Evolutionary conservation across 2,329 filamentous ascomycete species (phyloP).

Genomic region (Hypoxylon rubiginosum): DNA sequence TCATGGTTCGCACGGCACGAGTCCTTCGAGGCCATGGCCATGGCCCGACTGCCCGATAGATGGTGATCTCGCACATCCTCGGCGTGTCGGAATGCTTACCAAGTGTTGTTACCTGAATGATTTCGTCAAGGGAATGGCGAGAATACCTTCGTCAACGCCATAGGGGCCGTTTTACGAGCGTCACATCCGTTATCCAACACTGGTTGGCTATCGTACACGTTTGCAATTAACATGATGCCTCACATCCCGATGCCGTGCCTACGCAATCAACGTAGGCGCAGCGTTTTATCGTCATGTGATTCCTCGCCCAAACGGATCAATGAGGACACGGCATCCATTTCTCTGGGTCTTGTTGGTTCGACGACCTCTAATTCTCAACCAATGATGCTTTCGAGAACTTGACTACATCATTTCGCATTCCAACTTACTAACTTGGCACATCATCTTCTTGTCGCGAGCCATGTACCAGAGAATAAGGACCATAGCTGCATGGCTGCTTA

Average conservation of each 20-base stretch:
- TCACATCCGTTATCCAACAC: slow-evolving; percentile 1
- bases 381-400: slow-evolving; percentile 16
- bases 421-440: slow-evolving; percentile 1
- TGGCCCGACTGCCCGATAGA: too few relatives aligned
- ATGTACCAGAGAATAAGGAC: slow-evolving; percentile 10
- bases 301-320: slow-evolving; percentile 17
- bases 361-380: background rate
- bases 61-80: slow-evolving; percentile 15
- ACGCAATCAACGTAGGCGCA: slow-evolving; percentile 34
- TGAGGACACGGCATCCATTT: slow-evolving; percentile 16
- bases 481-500: slow-evolving; percentile 8
- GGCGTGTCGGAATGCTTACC: slow-evolving; percentile 16
- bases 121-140: slow-evolving; percentile 18
- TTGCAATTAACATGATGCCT: slow-evolving; percentile 18
- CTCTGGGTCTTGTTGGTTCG: slow-evolving; percentile 22
- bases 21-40: slow-evolving; percentile 25
- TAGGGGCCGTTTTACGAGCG: slow-evolving; percentile 15
- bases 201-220: slow-evolving; percentile 12
- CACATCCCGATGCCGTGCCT: slow-evolving; percentile 17
- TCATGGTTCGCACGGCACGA: slow-evolving; percentile 7
- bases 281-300: slow-evolving; percentile 46
- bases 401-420: slow-evolving; percentile 1
- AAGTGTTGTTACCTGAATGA: slow-evolving; percentile 13
- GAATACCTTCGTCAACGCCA: slow-evolving; percentile 10
- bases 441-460: slow-evolving; percentile 2